Percentiles rank a stretch among this genome's conserved stretches.
These are phyloP conservation scores for Verbena officinalis DNA, from an alignment of 257 asterid species.

Conservation along the genomic window DNA sequence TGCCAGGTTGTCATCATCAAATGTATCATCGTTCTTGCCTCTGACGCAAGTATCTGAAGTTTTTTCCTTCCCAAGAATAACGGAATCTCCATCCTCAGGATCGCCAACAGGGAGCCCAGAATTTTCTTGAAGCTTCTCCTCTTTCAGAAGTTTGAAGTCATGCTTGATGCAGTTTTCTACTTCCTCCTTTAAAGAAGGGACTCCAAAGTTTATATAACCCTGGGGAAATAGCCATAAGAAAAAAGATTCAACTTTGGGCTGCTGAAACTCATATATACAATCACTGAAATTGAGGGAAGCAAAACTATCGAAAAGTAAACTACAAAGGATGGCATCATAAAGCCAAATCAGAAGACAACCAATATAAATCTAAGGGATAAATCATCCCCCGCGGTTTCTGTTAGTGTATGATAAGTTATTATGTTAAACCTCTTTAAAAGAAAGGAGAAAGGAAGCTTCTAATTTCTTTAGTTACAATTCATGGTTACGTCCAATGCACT, in stretches of 20 bases:
- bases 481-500: too few relatives aligned
- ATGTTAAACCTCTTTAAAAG: conserved; percentile 8
- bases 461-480: too few relatives aligned
- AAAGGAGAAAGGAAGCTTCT: conserved; percentile 12
- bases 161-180: conserved; percentile 51
- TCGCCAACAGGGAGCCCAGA: conserved; percentile 51
- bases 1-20: conserved; percentile 44
- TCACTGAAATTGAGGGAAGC: conserved; percentile 17
- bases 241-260: conserved; percentile 23
- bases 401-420: background rate
- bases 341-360: conserved; percentile 16
- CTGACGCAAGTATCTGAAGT: conserved; percentile 40
- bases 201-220: conserved; percentile 96
- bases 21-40: conserved; percentile 42
- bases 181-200: conserved; percentile 69
- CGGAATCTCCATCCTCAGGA: conserved; percentile 74
- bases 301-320: conserved; percentile 9
- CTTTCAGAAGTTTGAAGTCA: conserved; percentile 55
- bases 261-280: conserved; percentile 9
- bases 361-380: conserved; percentile 5
- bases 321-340: conserved; percentile 10
- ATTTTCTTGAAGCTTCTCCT: conserved; percentile 54
- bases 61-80: conserved; percentile 58
- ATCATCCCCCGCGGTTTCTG: conserved; percentile 4
- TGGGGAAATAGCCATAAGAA: conserved; percentile 39